These are phyloP conservation scores for Tubosaeta sp. DNA, from an alignment of 768 basidiomycete genomes.

Conservation along the genomic window DNA sequence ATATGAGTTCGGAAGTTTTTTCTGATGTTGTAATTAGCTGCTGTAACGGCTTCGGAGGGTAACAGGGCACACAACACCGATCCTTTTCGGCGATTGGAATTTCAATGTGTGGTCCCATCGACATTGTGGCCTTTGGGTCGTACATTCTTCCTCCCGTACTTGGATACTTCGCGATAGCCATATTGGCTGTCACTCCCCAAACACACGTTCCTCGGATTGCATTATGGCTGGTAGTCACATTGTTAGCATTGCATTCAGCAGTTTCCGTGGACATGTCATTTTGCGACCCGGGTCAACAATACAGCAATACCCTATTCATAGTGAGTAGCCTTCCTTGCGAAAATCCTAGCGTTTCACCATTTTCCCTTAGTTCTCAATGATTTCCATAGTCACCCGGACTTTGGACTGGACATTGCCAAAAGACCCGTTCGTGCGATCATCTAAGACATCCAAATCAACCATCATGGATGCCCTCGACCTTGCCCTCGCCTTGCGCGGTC, in stretches of 20 bases:
- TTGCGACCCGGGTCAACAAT: background rate
- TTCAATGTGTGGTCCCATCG: background rate
- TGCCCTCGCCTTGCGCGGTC: constrained; percentile 47
- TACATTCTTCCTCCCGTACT: constrained; percentile 40
- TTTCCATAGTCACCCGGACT: background rate
- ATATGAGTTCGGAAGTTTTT: too few species aligned
- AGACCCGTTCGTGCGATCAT: background rate
- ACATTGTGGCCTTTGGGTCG: constrained; percentile 24
- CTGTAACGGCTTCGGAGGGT: too few species aligned
- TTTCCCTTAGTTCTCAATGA: constrained; percentile 11
- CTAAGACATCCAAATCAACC: background rate
- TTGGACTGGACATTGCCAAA: background rate
- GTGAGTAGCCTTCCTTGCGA: constrained; percentile 3
- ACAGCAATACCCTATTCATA: constrained; percentile 3
- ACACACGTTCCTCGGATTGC: constrained; percentile 44
- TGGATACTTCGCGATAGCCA: constrained; percentile 46
- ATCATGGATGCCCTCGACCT: constrained; percentile 47
- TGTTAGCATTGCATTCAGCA: constrained; percentile 38
- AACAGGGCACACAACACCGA: too few species aligned
- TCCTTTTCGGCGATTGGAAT: too few species aligned
- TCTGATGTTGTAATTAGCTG: too few species aligned
- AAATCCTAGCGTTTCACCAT: background rate
- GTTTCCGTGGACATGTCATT: constrained; percentile 6
- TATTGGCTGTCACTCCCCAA: constrained; percentile 43
- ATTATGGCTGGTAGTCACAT: constrained; percentile 43